Percentiles rank a stretch among this genome's conserved stretches.
These are phyloP conservation scores for Alternaria rosae DNA, from an alignment of 2,329 filamentous ascomycete species.

Conservation along the genomic window DNA sequence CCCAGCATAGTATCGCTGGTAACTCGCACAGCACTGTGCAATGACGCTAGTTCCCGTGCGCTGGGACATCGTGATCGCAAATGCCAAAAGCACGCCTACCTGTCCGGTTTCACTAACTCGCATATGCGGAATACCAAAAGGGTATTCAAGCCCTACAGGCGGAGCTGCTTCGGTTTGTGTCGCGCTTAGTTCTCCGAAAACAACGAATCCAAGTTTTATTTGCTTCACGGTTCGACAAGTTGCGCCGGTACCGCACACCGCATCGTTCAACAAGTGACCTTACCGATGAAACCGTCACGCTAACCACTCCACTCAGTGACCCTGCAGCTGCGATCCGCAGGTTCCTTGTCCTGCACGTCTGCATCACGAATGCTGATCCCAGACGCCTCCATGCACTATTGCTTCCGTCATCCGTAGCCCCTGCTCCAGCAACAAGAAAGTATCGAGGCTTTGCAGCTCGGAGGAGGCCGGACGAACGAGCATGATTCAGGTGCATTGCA, in stretches of 20 bases:
- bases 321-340: conserved; percentile 18
- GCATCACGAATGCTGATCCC: conserved; percentile 16
- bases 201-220: not conserved
- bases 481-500: conserved; percentile 19
- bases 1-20: conserved; percentile 15
- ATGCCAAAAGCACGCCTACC: conserved; percentile 1
- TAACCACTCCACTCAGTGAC: conserved; percentile 5
- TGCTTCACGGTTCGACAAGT: not conserved
- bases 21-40: conserved; percentile 5
- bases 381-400: conserved; percentile 4
- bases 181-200: not conserved
- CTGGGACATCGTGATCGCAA: conserved; percentile 3
- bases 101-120: conserved; percentile 1
- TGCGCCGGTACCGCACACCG: conserved; percentile 9
- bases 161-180: not conserved
- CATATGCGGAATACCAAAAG: not conserved
- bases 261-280: conserved; percentile 1
- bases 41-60: conserved; percentile 5
- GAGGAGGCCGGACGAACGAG: conserved; percentile 26
- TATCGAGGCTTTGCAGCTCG: conserved; percentile 19
- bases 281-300: not conserved
- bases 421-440: conserved; percentile 9
- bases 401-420: conserved; percentile 1
- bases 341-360: conserved; percentile 9
- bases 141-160: not conserved